Evolutionary conservation across 805 yeast genomes (phyloP).

Genomic region (Wickerhamomyces ciferrii): DNA sequence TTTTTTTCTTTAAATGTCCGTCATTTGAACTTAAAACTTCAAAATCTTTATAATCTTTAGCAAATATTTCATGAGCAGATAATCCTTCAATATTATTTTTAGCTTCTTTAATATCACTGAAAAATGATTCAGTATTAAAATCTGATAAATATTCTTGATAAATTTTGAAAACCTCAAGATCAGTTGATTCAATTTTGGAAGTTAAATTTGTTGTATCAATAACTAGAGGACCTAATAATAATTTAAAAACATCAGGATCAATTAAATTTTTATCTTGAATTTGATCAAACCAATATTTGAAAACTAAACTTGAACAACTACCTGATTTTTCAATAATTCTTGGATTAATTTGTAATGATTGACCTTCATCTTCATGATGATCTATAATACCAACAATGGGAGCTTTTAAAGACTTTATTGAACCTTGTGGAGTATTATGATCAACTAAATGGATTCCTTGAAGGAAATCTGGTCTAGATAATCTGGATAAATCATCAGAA

Average conservation of each 20-base stretch:
- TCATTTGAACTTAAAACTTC: conserved; percentile 26
- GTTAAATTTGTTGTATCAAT: conserved; percentile 72
- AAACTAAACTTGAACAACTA: conserved; percentile 74
- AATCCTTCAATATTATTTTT: conserved; percentile 66
- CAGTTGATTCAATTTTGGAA: conserved; percentile 57
- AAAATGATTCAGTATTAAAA: conserved; percentile 16
- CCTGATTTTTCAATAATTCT: conserved; percentile 60
- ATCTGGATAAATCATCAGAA: conserved; percentile 54
- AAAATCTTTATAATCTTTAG: conserved; percentile 84
- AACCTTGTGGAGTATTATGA: conserved; percentile 67
- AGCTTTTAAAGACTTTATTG: conserved; percentile 21
- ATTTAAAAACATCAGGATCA: conserved; percentile 32
- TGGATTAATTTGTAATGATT: conserved; percentile 48
- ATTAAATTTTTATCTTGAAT: conserved; percentile 8
- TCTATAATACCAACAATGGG: conserved; percentile 61
- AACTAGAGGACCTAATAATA: conserved; percentile 63
- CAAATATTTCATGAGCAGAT: conserved; percentile 51
- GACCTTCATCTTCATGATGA: conserved; percentile 76
- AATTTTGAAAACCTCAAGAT: conserved; percentile 36
- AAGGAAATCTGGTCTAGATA: conserved; percentile 19
- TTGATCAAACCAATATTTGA: conserved; percentile 47
- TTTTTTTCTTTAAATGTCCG: conserved; percentile 22
- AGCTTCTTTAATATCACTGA: conserved; percentile 32
- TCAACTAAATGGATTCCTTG: conserved; percentile 70
- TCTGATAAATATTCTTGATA: conserved; percentile 23